phyloP scores from a whole-genome alignment of 2,329 filamentous ascomycete species.

The Sclerotinia spermophila region DNA sequence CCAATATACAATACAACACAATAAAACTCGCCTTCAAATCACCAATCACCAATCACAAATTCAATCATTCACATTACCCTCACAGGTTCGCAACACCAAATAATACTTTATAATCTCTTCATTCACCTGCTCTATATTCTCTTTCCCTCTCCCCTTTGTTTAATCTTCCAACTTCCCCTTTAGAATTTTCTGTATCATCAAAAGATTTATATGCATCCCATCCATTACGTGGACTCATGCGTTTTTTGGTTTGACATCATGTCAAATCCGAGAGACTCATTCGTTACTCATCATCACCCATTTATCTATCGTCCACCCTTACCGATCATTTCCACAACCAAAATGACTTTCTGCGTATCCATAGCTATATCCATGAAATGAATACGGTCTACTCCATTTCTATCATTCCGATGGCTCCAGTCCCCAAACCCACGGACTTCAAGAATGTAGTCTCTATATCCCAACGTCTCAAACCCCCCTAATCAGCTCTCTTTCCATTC shows the following conservation, averaged over 20 bases:
- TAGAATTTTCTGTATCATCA: background rate
- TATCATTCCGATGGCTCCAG: background rate
- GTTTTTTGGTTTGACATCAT: background rate
- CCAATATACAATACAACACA: background rate
- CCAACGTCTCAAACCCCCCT: background rate
- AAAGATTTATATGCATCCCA: background rate
- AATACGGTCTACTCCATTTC: background rate
- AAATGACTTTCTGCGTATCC: background rate
- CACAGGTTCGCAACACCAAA: background rate
- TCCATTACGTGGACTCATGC: background rate
- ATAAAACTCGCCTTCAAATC: no score
- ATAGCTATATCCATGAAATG: background rate
- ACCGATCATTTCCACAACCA: background rate
- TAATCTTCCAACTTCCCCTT: no score
- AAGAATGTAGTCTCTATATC: background rate
- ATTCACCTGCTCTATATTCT: background rate
- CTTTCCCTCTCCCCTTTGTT: no score
- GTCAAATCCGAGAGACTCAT: background rate
- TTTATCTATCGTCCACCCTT: background rate
- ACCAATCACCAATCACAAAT: background rate
- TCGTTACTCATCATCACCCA: conserved; percentile 2
- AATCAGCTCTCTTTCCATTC: conserved; percentile 33
- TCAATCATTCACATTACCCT: background rate
- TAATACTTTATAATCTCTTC: background rate
- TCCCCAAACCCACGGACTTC: background rate